Base-by-base conservation (phyloP, 257 asterid genomes). In the Schizonepeta tenuifolia region DNA sequence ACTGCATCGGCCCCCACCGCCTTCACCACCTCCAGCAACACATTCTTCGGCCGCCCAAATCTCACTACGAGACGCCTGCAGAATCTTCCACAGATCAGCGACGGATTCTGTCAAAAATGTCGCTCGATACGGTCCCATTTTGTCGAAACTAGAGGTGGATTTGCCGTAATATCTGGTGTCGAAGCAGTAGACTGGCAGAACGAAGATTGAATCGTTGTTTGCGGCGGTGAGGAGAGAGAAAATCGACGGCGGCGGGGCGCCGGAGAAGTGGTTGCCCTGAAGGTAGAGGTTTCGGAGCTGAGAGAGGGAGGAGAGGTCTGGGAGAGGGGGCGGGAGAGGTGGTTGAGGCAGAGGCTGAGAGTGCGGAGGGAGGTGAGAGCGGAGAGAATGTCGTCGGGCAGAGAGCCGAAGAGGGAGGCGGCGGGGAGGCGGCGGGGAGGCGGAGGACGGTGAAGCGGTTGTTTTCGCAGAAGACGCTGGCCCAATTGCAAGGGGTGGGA, bases 151-250 rank as follows among this genome's bases (percentile, higher is more conserved):
- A 3, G 98, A 90, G 0, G 97, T 77, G 1, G 99, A 92, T 44
- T 90, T 92, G 0, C 97, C 99, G 26, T 90, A 95, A 65, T 92
- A 98, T 7, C 94, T 73, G 0, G 98, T 98, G 91, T 95, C 98
- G 76, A 95, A 95, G 79, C 96, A 88, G 91, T 90, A 95, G 24
- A 95, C 91, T 0, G 98, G 97, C 46, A 95, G 85, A 1, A 95
- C 90, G 2, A 98, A 95, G 33, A 89, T 44, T 2, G 99, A 85
- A 10, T 90, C 96, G 74, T 86, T 85, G 84, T 90, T 84, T 40
- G 99, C 98, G 1, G 90, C 66, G 72, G 89, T 73, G 67, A 95
- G 96, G 73, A n/a, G n/a, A n/a, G n/a, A n/a, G n/a, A n/a, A 90
- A 86, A 67, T 92, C 99, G 51, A 92, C 96, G 53, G 92, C 87